These are phyloP conservation scores for Symbiodinium pilosum DNA, from an alignment of 73 alveolate species.

Conservation along the genomic window DNA sequence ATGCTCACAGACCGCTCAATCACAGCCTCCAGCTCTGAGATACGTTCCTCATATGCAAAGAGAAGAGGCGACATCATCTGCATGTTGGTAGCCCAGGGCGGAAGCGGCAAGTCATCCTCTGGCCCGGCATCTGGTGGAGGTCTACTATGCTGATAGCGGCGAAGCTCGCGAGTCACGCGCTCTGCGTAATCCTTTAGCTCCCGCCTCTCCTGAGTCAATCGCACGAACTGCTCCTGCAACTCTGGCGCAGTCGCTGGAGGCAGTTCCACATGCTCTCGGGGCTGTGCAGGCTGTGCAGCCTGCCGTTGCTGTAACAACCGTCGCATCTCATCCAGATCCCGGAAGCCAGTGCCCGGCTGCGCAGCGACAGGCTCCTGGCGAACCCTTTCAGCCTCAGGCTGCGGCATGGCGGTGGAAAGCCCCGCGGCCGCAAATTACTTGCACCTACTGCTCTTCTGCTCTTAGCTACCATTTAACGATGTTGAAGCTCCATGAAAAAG, in stretches of 20 bases:
- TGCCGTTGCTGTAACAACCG: background rate
- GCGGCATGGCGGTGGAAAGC: background rate
- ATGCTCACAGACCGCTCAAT: constrained; percentile 55
- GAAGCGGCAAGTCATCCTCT: constrained; percentile 68
- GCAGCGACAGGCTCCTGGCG: background rate
- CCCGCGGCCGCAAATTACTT: background rate
- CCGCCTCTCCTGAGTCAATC: constrained; percentile 75
- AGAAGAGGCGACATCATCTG: constrained; percentile 93
- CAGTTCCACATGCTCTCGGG: constrained; percentile 35
- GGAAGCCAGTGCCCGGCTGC: background rate
- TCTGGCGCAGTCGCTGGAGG: constrained; percentile 79
- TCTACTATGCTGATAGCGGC: constrained; percentile 74
- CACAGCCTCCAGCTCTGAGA: constrained; percentile 80
- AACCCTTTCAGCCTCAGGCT: background rate
- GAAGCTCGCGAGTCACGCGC: constrained; percentile 86
- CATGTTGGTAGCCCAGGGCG: constrained; percentile 94
- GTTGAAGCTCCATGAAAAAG: no score
- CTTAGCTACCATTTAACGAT: background rate
- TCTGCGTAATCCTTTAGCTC: constrained; percentile 84
- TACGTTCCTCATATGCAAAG: constrained; percentile 84
- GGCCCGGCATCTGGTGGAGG: constrained; percentile 62
- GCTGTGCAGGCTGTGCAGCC: background rate
- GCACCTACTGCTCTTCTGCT: background rate
- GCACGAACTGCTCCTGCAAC: constrained; percentile 81
- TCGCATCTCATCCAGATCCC: background rate